A percentile compares a stretch with the other conserved stretches of the same genome.
phyloP scores from a whole-genome alignment of 331 rosid genomes.

The Telfairia occidentalis region DNA sequence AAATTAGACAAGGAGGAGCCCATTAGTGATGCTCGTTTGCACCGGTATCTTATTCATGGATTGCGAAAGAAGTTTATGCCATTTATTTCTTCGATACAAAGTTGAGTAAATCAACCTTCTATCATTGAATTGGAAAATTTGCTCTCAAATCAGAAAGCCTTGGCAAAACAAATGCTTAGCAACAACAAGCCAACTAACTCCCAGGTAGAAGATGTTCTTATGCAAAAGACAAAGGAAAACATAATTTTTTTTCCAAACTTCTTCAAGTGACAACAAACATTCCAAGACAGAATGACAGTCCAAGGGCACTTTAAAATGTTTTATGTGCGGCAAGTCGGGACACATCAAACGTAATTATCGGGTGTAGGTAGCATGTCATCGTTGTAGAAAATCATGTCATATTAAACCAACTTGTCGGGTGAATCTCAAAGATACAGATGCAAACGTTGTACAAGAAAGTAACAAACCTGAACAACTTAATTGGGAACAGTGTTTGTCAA shows the following conservation, averaged over 20 bases:
- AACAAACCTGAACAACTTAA: not conserved
- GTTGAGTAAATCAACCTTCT: too few relatives aligned
- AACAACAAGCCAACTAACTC: not conserved
- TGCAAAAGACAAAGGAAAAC: not conserved
- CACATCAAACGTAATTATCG: not conserved
- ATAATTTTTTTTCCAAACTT: not conserved
- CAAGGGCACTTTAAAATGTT: too few relatives aligned
- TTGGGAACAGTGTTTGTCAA: not conserved
- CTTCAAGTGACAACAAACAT: not conserved
- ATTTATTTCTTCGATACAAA: not conserved
- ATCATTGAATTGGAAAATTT: not conserved
- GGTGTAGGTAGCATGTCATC: not conserved
- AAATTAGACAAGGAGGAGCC: not conserved
- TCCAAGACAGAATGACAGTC: not conserved
- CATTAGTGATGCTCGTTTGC: not conserved
- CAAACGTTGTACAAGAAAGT: not conserved
- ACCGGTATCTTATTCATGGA: not conserved
- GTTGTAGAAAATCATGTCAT: not conserved
- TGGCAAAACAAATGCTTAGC: not conserved
- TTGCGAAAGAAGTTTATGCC: not conserved
- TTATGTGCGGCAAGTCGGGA: not conserved
- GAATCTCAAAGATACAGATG: not conserved
- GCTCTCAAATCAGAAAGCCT: not conserved
- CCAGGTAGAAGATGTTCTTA: not conserved
- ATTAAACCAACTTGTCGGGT: not conserved